Base-by-base conservation (phyloP, 2,329 filamentous ascomycete genomes). In the Colletotrichum costaricense region DNA sequence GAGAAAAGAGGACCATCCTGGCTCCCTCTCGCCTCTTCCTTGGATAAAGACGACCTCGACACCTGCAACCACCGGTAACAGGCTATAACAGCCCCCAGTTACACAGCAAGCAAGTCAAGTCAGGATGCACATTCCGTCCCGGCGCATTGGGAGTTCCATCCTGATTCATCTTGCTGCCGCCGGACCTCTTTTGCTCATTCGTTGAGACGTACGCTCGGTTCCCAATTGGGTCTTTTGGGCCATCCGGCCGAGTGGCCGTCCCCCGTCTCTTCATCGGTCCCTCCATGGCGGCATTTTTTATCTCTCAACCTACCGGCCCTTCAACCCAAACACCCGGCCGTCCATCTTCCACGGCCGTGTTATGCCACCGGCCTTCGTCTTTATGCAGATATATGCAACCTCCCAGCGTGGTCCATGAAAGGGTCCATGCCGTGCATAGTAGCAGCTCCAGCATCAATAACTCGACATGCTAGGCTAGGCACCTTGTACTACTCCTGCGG, bases 121-220 rank as follows among this genome's bases (percentile, higher is more conserved):
- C 33, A 28, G 54, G 42, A 46, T 59, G 59, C n/a, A 28, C 60
- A 70, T 70, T 42, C 56, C 35, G 46, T 62, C 62, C 71, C 56
- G 49, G 35, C 46, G 60, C 56, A 49, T 62, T 71, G 60, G 46
- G 46, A 62, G 56, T 62, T 62, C 60, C 62, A 70, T 66, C 60
- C 46, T 70, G 69, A 54, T 52, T 67, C 46, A 26, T 19, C 55
- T 62, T 57, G 22, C 67, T 62, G 60, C 67, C 35, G 56, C 30
- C 38, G 30, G 69, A 3, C 69, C 52, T 54, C 46, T 59, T 46
- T 52, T 54, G 26, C 46, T 22, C 28, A 65, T 56, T 60, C 55
- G 70, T 67, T 69, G 55, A 70, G 63, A 64, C 55, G 66, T 67
- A 65, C 67, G 5, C 60, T 73, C 60, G 35, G 55, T 54, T 70